Evolutionary conservation across 768 basidiomycete genomes (phyloP), one percentile per base, ranked within the genome.

Genomic region (Basidioascus undulatus): DNA sequence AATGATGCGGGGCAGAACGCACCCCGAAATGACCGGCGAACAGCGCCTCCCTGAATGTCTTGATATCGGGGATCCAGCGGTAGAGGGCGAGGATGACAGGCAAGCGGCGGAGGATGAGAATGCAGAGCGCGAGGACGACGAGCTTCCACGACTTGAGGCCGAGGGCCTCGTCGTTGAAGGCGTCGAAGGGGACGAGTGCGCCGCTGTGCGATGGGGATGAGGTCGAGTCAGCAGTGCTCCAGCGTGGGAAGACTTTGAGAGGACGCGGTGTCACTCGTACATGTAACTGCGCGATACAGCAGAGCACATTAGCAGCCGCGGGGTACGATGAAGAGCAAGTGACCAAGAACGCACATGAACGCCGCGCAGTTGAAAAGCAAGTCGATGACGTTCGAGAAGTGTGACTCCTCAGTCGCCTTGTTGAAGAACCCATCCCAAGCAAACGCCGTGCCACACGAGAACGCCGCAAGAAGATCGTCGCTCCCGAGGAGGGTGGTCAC

Each of bases 371-470:
- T 94, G 70, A 92, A 89, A 43, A 96, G 65, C 48, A 94, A 62
- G 58, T 96, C 83, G 53, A 96, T 83, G 50, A 96, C 87, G 59
- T 81, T 83, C 49, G 76, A 80, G 65, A 98, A 98, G 46, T 84
- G 74, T 23, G 81, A 71, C 56, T 94, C 87, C 54, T 92, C 87
- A 0, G 86, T 92, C 52, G 86, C 82, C 43, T 72, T 70, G 49
- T 83, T 82, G 64, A 80, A 80, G 62, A 84, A 87, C 27, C 75
- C 83, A 53, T 89, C 86, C 84, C 84, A 92, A 0, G 84, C 89
- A 55, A 94, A 98, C 2, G 84, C 82, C 5, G 82, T 76, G 15
- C 92, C 92, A 53, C 87, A 94, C 5, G 75, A 72, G 57, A 96
- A 98, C 1, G 89, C 78, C 13, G 87, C 82, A 7, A 98, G 67